Evolutionary conservation across 2,329 filamentous ascomycete genomes (phyloP), one percentile per base, ranked within the genome.

Genomic region (Parasarocladium wereldwijsianum): DNA sequence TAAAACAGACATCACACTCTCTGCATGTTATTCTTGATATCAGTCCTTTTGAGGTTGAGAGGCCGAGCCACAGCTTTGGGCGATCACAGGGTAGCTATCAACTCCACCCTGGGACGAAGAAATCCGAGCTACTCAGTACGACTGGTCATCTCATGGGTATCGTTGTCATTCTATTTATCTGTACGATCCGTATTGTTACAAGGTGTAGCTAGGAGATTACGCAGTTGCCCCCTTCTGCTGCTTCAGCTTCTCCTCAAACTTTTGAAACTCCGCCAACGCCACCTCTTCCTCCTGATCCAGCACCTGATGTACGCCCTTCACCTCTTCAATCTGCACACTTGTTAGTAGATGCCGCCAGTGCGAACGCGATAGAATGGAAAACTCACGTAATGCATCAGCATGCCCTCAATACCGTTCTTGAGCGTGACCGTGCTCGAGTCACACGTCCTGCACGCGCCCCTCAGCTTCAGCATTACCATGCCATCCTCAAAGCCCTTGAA

Each of bases 341-440:
- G 12, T 8, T 8, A 13, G 23, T 24, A 24, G 23, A 9, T 13
- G 23, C 8, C 19, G 19, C n/a, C 19, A 8, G 8, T 21, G 19
- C 19, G 19, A 21, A 21, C 8, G 8, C n/a, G 19, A 11, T 8
- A 16, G 19, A 31, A 15, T 17, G 16, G 19, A 8, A 4, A 14
- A 72, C 78, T 69, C 54, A 85, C 80, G 54, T 90, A 90, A 53
- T 87, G 83, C 83, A 93, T 94, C 51, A 96, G 55, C 90, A 98
- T 96, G 40, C 82, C 83, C 65, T 98, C 90, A 42, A 98, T 98
- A 6, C 90, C 90, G 51, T 92, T 96, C 65, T 93, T 93, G 41
- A 98, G 57, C 17, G 90, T 98, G 20, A 94, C 86, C 0, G 90
- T 96, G 51, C 86, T 94, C 26, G 83, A 93, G 53, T 96, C 90